A percentile compares a stretch with the other conserved stretches of the same genome.
Evolutionary conservation across 257 asterid species (phyloP).

Genomic region (Thymus mandschuricus): DNA sequence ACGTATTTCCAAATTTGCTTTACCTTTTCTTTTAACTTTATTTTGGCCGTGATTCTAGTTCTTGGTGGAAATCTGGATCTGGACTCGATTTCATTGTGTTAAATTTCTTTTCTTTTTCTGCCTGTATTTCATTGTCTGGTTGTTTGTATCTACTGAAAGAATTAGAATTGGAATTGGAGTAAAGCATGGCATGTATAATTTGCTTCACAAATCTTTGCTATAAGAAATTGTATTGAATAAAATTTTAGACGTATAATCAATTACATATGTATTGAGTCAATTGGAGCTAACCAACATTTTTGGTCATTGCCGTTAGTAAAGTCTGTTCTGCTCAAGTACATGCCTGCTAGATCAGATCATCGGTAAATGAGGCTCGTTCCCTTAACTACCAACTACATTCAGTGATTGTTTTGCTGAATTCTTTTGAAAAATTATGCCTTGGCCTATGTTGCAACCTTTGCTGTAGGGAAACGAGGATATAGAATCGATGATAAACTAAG

Average conservation of each 20-base stretch:
- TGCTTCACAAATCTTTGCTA: constrained; percentile 21
- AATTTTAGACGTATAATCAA: constrained; percentile 7
- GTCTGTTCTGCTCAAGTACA: neutral
- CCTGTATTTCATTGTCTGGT: neutral
- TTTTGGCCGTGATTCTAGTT: constrained; percentile 23
- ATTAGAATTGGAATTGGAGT: constrained; percentile 13
- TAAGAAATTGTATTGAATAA: neutral
- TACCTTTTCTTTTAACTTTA: constrained; percentile 20
- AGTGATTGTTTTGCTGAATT: neutral
- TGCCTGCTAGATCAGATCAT: constrained; percentile 25
- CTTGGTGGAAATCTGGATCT: constrained; percentile 39
- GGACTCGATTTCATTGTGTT: constrained; percentile 24
- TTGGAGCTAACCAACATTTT: constrained; percentile 15
- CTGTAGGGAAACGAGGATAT: neutral
- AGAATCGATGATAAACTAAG: neutral
- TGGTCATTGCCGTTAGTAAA: constrained; percentile 4
- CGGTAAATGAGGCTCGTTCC: neutral
- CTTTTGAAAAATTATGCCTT: neutral
- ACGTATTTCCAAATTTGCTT: constrained; percentile 1
- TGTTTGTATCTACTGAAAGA: neutral
- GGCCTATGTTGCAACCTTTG: neutral
- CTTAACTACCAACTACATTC: neutral
- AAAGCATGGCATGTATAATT: constrained; percentile 11
- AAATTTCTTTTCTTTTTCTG: no score
- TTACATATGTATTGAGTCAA: constrained; percentile 9